Conservation (phyloP, 805 yeast species). For the Cyberlindnera subsufficiens region DNA sequence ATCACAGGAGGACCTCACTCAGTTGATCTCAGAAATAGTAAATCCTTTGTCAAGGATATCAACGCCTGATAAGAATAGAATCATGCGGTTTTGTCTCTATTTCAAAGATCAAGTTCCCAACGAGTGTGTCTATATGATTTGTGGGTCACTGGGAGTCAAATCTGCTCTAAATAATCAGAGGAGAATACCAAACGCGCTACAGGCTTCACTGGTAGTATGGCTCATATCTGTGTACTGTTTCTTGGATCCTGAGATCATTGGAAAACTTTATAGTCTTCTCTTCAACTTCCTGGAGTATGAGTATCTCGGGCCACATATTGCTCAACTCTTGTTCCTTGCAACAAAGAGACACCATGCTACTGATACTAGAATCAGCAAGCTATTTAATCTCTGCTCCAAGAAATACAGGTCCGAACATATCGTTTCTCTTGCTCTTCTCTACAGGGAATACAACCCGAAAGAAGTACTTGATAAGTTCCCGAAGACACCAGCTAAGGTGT, state of each 20-base stretch:
- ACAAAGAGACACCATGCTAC: constrained; percentile 26
- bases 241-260: constrained; percentile 14
- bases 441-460: constrained; percentile 19
- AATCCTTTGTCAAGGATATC: constrained; percentile 7
- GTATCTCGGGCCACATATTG: constrained; percentile 28
- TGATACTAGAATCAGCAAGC: constrained; percentile 23
- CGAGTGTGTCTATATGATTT: constrained; percentile 21
- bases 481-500: constrained; percentile 19
- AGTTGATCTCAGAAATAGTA: constrained; percentile 3
- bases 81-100: constrained; percentile 23
- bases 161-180: constrained; percentile 18
- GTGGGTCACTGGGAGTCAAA: constrained; percentile 26
- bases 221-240: constrained; percentile 25
- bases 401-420: constrained; percentile 15
- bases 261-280: constrained; percentile 22
- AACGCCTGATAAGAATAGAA: constrained; percentile 4
- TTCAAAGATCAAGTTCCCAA: constrained; percentile 26
- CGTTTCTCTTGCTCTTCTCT: constrained; percentile 18
- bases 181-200: constrained; percentile 19
- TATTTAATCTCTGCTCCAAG: constrained; percentile 18
- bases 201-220: constrained; percentile 28
- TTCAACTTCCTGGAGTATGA: constrained; percentile 31
- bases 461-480: constrained; percentile 23
- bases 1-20: constrained; percentile 2
- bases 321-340: constrained; percentile 28